Conservation (phyloP, 768 basidiomycete species). For the Leccinum longicurvipes region DNA sequence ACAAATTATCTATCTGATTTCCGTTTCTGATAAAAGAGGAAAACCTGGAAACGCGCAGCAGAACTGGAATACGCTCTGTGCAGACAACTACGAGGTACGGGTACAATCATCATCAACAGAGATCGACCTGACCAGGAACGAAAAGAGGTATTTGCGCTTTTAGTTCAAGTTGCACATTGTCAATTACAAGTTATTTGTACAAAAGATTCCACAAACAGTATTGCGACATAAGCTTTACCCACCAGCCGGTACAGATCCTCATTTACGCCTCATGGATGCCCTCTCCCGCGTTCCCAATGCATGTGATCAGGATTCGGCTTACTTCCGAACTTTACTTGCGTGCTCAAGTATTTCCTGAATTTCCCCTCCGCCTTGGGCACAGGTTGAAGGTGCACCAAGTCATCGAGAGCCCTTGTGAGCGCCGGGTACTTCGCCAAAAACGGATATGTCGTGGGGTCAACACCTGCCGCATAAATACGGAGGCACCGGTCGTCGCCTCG, state of each 20-base stretch:
- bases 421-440: constrained; percentile 3
- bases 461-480: constrained; percentile 2
- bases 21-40: too few species aligned
- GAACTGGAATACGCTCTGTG: too few species aligned
- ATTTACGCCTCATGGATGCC: neutral
- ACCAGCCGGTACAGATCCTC: neutral
- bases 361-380: neutral
- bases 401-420: neutral
- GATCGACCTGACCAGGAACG: too few species aligned
- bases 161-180: too few species aligned
- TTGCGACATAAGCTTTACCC: neutral
- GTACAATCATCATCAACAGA: too few species aligned
- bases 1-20: too few species aligned
- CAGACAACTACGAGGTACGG: too few species aligned
- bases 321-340: constrained; percentile 1
- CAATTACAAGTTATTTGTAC: neutral
- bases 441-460: neutral
- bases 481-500: constrained; percentile 3
- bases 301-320: neutral
- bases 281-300: constrained; percentile 7
- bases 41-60: too few species aligned
- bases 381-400: neutral
- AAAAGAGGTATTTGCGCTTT: too few species aligned
- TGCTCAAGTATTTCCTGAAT: neutral
- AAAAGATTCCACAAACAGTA: neutral